These are phyloP conservation scores for Hyphopichia khmerensis DNA, from an alignment of 1,139 yeast species.

Conservation along the genomic window DNA sequence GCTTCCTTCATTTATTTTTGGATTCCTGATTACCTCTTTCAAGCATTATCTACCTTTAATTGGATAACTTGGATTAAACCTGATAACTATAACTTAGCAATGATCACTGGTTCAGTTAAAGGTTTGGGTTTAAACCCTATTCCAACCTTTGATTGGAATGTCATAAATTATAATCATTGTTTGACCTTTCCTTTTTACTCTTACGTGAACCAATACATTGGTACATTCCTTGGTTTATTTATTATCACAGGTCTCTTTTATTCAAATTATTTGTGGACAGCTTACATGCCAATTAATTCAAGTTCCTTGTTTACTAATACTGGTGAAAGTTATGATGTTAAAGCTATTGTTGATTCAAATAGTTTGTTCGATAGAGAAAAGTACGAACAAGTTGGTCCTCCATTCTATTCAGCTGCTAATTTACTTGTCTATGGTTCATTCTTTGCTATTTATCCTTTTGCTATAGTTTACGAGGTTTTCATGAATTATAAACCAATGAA, in stretches of 20 bases:
- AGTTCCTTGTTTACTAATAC: conserved; percentile 47
- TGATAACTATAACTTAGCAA: conserved; percentile 38
- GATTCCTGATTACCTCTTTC: conserved; percentile 34
- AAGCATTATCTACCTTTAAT: conserved; percentile 31
- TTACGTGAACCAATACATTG: conserved; percentile 38
- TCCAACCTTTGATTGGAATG: conserved; percentile 53
- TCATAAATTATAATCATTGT: conserved; percentile 20
- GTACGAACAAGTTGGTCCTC: conserved; percentile 49
- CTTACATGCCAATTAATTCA: conserved; percentile 54
- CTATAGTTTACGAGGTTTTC: conserved; percentile 44
- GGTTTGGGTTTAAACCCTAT: conserved; percentile 65
- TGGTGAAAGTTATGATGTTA: conserved; percentile 43
- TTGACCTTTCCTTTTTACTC: conserved; percentile 49
- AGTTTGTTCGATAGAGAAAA: conserved; percentile 38
- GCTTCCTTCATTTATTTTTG: conserved; percentile 31
- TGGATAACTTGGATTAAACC: conserved; percentile 43
- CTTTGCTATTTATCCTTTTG: conserved; percentile 58
- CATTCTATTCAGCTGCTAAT: conserved; percentile 39
- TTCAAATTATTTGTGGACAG: conserved; percentile 50
- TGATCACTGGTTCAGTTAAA: conserved; percentile 51
- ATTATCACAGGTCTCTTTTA: conserved; percentile 47
- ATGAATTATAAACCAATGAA: conserved; percentile 28
- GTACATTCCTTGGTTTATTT: conserved; percentile 43
- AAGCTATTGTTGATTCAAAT: conserved; percentile 34
- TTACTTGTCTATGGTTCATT: conserved; percentile 55